Conservation (phyloP, 1,284 basidiomycete genomes). For the Tylopilus sp. region DNA sequence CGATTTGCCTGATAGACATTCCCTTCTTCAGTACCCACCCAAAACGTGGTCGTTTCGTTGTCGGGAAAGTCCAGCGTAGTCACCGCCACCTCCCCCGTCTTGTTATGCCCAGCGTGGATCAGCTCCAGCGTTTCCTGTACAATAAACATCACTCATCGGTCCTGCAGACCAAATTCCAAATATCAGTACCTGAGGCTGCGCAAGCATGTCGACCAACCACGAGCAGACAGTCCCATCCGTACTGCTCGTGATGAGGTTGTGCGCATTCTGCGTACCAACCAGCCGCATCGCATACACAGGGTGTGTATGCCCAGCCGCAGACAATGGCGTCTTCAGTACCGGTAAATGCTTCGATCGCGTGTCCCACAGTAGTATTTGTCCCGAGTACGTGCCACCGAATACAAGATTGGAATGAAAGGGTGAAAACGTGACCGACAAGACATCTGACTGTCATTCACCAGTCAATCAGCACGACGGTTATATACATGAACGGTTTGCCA, state of each 20-base stretch:
- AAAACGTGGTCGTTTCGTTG: conserved; percentile 94
- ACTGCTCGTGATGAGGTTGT: conserved; percentile 92
- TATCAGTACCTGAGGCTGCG: conserved; percentile 79
- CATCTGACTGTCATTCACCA: conserved; percentile 74
- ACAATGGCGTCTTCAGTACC: conserved; percentile 93
- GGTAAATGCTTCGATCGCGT: conserved; percentile 96
- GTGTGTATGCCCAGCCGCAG: conserved; percentile 94
- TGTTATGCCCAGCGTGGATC: conserved; percentile 82
- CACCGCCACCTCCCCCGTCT: conserved; percentile 94
- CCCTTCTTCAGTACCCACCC: conserved; percentile 97
- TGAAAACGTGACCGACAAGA: conserved; percentile 93
- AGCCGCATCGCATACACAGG: conserved; percentile 97
- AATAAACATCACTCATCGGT: conserved; percentile 1
- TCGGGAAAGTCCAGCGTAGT: conserved; percentile 91
- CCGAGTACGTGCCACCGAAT: conserved; percentile 97
- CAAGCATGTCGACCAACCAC: conserved; percentile 98
- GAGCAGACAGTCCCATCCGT: conserved; percentile 97
- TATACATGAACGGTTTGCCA: conserved; percentile 19
- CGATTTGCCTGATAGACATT: conserved; percentile 94
- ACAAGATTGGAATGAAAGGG: conserved; percentile 97
- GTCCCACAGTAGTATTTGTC: conserved; percentile 98
- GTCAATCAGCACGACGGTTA: conserved; percentile 14
- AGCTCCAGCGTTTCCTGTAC: conserved; percentile 86
- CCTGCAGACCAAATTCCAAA: not conserved
- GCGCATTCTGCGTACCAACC: conserved; percentile 97